A percentile compares a stretch with the other conserved stretches of the same genome.
phyloP scores from a whole-genome alignment of 2,329 filamentous ascomycete species.

The Penicillium concentricum region DNA sequence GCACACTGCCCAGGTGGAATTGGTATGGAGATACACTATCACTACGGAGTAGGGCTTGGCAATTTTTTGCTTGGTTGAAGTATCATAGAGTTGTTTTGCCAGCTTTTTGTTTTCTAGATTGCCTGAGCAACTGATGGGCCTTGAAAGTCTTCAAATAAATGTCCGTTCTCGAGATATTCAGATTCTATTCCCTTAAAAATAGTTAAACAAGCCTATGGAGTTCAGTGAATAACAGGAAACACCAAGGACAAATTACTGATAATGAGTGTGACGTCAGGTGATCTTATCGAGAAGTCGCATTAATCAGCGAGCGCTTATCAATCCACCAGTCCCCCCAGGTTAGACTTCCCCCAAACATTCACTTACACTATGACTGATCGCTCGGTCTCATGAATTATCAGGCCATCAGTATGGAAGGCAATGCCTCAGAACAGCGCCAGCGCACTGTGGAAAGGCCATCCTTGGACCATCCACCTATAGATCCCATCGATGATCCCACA shows the following conservation, averaged over 20 bases:
- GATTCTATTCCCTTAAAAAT: background rate
- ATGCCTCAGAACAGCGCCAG: constrained; percentile 20
- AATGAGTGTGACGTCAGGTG: constrained; percentile 19
- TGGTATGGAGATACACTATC: too few species aligned
- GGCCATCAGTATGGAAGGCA: constrained; percentile 34
- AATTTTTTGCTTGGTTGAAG: background rate
- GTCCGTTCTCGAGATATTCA: too few species aligned
- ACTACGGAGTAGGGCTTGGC: background rate
- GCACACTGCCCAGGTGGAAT: too few species aligned
- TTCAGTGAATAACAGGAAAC: too few species aligned
- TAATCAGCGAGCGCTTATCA: constrained; percentile 21
- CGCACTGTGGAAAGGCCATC: constrained; percentile 1
- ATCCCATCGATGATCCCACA: constrained; percentile 2
- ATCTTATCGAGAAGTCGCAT: constrained; percentile 17
- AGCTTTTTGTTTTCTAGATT: background rate
- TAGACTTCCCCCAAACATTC: background rate
- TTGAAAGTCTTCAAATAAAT: background rate
- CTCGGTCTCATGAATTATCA: constrained; percentile 36
- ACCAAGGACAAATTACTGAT: background rate
- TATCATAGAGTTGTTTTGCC: background rate
- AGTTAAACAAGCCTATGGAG: too few species aligned
- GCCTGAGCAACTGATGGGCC: background rate
- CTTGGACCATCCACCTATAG: background rate
- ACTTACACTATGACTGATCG: constrained; percentile 9
- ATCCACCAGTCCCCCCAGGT: background rate